Evolutionary conservation across 371 early-diverging fungal genomes (phyloP).

Genomic region (Mortierella sp.): DNA sequence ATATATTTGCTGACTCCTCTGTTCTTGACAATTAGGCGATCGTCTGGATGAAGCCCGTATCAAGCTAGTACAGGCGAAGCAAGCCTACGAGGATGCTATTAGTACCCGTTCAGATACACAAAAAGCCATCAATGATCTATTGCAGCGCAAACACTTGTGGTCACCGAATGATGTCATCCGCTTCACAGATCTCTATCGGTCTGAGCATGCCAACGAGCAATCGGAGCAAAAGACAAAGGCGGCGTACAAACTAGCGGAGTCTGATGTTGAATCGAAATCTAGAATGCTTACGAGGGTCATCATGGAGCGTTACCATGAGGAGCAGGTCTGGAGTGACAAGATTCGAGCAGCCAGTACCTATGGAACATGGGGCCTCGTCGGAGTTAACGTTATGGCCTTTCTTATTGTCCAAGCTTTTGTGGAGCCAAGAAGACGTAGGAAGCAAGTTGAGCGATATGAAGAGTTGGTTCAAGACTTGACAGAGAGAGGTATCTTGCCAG

Average conservation of each 20-base stretch:
- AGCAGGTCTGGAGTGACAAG: slow-evolving; percentile 98
- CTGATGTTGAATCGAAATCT: slow-evolving; percentile 79
- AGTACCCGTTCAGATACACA: slow-evolving; percentile 82
- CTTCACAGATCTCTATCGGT: slow-evolving; percentile 89
- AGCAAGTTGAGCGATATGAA: slow-evolving; percentile 80
- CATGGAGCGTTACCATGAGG: slow-evolving; percentile 87
- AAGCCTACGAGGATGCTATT: slow-evolving; percentile 76
- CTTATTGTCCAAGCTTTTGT: slow-evolving; percentile 81
- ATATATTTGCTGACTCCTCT: too few relatives aligned
- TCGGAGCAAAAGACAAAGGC: slow-evolving; percentile 71
- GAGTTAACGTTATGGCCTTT: slow-evolving; percentile 79
- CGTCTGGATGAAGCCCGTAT: slow-evolving; percentile 69
- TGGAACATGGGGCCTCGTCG: slow-evolving; percentile 86
- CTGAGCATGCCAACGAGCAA: slow-evolving; percentile 83
- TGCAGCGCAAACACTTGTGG: slow-evolving; percentile 92
- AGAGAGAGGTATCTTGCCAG: slow-evolving; percentile 35
- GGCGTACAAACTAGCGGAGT: slow-evolving; percentile 70
- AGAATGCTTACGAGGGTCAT: slow-evolving; percentile 77
- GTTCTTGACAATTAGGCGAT: slow-evolving; percentile 54
- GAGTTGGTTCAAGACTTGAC: slow-evolving; percentile 62
- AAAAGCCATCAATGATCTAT: slow-evolving; percentile 87
- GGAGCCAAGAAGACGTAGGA: slow-evolving; percentile 81
- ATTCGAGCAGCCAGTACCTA: slow-evolving; percentile 91
- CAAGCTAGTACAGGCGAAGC: slow-evolving; percentile 74
- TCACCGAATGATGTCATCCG: slow-evolving; percentile 85